Conservation (phyloP, 192 early-diverging fungal species). For the Funneliformis mosseae region DNA sequence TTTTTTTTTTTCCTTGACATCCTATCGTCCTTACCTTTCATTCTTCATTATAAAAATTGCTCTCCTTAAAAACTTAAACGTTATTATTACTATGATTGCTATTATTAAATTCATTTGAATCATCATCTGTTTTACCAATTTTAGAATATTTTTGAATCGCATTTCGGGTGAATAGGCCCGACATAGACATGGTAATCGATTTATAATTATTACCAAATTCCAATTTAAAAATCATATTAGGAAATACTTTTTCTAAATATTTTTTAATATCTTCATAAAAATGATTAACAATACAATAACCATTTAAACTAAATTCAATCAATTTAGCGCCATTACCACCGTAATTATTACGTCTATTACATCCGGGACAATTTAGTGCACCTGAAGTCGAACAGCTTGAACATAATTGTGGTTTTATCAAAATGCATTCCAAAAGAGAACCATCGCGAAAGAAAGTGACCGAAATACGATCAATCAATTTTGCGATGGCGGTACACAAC, state of each 20-base stretch:
- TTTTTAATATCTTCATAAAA: constrained; percentile 33
- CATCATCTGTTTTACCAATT: constrained; percentile 12
- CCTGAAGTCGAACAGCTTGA: neutral
- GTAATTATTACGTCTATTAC: neutral
- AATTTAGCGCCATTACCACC: neutral
- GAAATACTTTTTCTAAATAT: constrained; percentile 24
- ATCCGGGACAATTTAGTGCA: neutral
- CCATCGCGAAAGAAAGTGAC: constrained; percentile 34
- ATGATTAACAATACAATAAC: constrained; percentile 33
- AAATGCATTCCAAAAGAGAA: constrained; percentile 9
- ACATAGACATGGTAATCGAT: constrained; percentile 20
- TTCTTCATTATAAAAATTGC: too few species aligned
- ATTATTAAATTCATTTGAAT: neutral
- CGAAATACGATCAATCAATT: constrained; percentile 25
- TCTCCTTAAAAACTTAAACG: too few species aligned
- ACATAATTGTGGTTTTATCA: neutral
- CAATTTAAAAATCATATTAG: constrained; percentile 25
- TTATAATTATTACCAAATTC: constrained; percentile 32
- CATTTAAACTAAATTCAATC: constrained; percentile 21
- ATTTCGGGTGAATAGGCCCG: constrained; percentile 21
- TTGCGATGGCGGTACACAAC: constrained; percentile 13
- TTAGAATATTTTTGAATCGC: constrained; percentile 12
- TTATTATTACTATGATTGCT: too few species aligned
- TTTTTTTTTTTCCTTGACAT: too few species aligned
- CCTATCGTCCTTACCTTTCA: too few species aligned